These are phyloP conservation scores for Trametes polyzona DNA, from an alignment of 1,284 basidiomycete genomes.

Conservation along the genomic window DNA sequence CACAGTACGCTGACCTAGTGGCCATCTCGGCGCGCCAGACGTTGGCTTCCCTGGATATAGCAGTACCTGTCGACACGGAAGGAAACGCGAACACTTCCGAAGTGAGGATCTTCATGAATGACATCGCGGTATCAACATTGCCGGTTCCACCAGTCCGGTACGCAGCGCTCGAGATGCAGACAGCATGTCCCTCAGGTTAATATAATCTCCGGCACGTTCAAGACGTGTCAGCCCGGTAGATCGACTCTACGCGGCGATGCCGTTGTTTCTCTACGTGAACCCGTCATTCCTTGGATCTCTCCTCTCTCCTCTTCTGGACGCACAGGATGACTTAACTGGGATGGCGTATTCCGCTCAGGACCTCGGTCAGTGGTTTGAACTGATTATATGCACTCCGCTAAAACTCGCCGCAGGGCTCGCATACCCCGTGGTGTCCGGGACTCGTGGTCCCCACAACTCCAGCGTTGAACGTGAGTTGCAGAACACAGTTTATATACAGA, in stretches of 20 bases:
- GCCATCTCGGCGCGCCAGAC: constrained; percentile 46
- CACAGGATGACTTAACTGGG: constrained; percentile 34
- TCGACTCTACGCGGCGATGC: constrained; percentile 49
- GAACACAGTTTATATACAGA: neutral
- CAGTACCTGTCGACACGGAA: constrained; percentile 33
- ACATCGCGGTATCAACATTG: constrained; percentile 18
- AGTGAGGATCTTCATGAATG: constrained; percentile 52
- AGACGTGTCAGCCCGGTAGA: constrained; percentile 48
- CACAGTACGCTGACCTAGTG: constrained; percentile 44
- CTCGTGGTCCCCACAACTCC: neutral
- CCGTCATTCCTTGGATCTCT: constrained; percentile 43
- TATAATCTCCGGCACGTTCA: no score
- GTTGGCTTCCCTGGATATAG: constrained; percentile 44
- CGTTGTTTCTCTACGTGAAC: constrained; percentile 50
- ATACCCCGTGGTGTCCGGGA: neutral
- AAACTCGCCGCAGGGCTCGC: neutral
- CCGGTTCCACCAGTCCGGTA: neutral
- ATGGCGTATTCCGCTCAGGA: constrained; percentile 44
- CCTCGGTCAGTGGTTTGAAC: constrained; percentile 37
- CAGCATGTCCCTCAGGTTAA: no score
- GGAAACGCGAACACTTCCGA: constrained; percentile 43
- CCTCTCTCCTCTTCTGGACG: constrained; percentile 48
- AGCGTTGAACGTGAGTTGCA: neutral
- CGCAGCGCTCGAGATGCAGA: no score
- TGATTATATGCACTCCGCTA: neutral